Evolutionary conservation across 768 basidiomycete genomes (phyloP), one percentile per base, ranked within the genome.

Genomic region (Leccinum disarticulatum): DNA sequence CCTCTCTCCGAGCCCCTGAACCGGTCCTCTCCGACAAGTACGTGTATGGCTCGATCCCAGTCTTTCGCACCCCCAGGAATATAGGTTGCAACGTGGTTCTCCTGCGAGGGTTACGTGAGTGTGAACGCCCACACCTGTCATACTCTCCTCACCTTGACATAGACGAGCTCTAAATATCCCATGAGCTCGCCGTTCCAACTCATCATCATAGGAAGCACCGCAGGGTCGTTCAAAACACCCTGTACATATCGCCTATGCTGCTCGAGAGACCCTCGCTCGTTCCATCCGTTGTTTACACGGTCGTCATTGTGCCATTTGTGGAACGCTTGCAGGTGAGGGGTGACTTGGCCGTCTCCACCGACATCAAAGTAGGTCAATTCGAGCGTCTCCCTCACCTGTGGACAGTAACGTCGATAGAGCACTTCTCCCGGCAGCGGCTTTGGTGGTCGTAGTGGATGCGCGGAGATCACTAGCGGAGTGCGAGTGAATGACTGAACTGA

Each of bases 301-400:
- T 76, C 76, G 52, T 72, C 70, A 58, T 83, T 83, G 51, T 82
- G 82, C 81, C 81, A 83, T 52, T 66, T 70, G 52, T 80, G 76
- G 67, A 80, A 83, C 15, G 77, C 72, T 5, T 74, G 76, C 57
- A 83, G 68, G 56, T 82, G 81, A 33, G 59, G 64, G 6, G 61
- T 60, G 25, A 53, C 35, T 50, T 55, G 54, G 14, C 27, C 63
- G 9, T 55, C 66, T 25, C 5, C 33, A 9, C 67, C 64, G 4
- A 67, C 48, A 60, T 76, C 68, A 43, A 74, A 65, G 56, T 67
- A 62, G 69, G 72, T 62, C 8, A 76, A 64, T 43, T 66, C 65
- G 51, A 76, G 58, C 58, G 62, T 56, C 68, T 71, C 68, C 66
- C 74, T 61, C 65, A 82, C 60, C 61, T 70, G 53, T 59, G 73